phyloP scores from a whole-genome alignment of 1,284 basidiomycete genomes.

The Sanghuangporus sanghuang region DNA sequence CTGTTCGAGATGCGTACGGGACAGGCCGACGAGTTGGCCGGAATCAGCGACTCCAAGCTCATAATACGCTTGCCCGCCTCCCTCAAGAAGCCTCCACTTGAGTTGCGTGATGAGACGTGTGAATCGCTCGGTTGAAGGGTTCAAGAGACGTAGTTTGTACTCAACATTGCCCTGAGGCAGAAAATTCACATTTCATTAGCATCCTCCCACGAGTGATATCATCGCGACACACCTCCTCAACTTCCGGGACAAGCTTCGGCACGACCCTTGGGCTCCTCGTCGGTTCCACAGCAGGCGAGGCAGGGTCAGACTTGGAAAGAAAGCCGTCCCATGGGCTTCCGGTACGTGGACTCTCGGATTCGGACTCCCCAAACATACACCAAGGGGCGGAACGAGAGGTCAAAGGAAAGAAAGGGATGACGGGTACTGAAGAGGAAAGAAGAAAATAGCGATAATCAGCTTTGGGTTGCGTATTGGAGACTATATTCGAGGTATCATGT shows the following conservation, averaged over 20 bases:
- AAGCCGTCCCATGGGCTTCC: constrained; percentile 77
- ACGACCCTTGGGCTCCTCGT: constrained; percentile 23
- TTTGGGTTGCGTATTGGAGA: constrained; percentile 20
- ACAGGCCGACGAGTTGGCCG: constrained; percentile 79
- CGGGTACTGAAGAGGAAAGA: constrained; percentile 15
- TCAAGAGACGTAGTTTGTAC: constrained; percentile 79
- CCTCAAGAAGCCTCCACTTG: constrained; percentile 91
- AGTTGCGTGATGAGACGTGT: constrained; percentile 85
- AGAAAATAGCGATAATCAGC: constrained; percentile 8
- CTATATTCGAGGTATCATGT: constrained; percentile 65
- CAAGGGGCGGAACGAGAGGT: background rate
- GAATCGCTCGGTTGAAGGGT: constrained; percentile 67
- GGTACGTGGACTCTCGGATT: constrained; percentile 70
- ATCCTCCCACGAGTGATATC: background rate
- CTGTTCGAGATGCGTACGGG: constrained; percentile 68
- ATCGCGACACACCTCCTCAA: constrained; percentile 45
- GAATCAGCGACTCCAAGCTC: constrained; percentile 88
- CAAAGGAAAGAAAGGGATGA: background rate
- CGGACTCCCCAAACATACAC: constrained; percentile 72
- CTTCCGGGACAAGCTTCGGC: constrained; percentile 68
- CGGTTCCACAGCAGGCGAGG: constrained; percentile 23
- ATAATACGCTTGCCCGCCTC: constrained; percentile 88
- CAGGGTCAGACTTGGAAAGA: constrained; percentile 46
- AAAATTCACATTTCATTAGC: background rate
- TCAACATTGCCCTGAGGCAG: constrained; percentile 67